Evolutionary conservation across 345 rosid species (phyloP), one percentile per base, ranked within the genome.

Genomic region (Salix purpurea): DNA sequence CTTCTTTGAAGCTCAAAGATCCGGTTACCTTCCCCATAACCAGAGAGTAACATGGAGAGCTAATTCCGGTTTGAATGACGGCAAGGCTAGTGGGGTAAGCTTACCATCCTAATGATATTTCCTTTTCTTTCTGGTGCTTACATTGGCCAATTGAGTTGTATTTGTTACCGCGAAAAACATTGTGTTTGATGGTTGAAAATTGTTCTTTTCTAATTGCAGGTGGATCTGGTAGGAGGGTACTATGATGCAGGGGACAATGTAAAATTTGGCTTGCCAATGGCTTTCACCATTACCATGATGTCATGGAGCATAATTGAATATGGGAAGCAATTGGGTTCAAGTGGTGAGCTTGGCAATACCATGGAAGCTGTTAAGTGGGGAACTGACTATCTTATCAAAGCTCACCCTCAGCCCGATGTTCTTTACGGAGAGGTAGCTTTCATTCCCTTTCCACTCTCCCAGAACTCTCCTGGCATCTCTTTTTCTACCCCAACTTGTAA

Each of bases 201-300:
- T n/a, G 64, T 3, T 13, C 23, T 37, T 42, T 3, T 62, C 10
- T n/a, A 65, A 62, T 67, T n/a, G 32, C 83, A 96, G 98, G 97
- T 91, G 89, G 95, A 96, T 91, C 90, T 96, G 34, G 95, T 91
- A 0, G 99, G 99, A 75, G 99, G 99, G 46, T 96, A 96, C 84
- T 92, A 96, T 70, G 99, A 96, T 79, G 99, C 99, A 48, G 99
- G 99, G 79, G 99, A 96, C 86, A 96, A 96, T 83, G 99, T 96
- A 82, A 96, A 96, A 88, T 96, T 96, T 74, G 99, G 99, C 2
- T 85, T 96, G 4, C 99, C 99, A 40, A 93, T 96, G 99, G 99
- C 99, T 1, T 96, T 96, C 79, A 96, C 99, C 14, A 80, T 96
- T 61, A 96, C 99, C 21, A 94, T 96, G 98, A 91, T 94, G 97